Evolutionary conservation across 345 rosid genomes (phyloP).

Genomic region (Zanthoxylum bungeanum): DNA sequence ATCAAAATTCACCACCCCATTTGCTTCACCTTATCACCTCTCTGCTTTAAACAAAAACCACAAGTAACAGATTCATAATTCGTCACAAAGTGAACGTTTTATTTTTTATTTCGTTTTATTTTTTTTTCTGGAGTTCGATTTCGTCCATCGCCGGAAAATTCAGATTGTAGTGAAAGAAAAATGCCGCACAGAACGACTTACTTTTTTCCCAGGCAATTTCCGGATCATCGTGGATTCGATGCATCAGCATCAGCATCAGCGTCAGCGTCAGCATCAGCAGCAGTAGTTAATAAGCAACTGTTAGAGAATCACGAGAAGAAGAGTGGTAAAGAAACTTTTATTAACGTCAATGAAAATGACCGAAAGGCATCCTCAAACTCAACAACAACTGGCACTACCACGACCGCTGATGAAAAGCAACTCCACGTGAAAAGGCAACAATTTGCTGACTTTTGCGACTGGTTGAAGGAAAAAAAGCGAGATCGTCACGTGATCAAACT

Average conservation of each 20-base stretch:
- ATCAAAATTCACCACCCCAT: background rate
- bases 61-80: too few relatives aligned
- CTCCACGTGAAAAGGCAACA: slow-evolving; percentile 53
- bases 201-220: slow-evolving; percentile 98
- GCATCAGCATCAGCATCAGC: slow-evolving; percentile 25
- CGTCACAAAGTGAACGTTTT: too few relatives aligned
- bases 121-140: too few relatives aligned
- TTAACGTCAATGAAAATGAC: slow-evolving; percentile 27
- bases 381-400: slow-evolving; percentile 8
- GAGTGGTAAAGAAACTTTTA: slow-evolving; percentile 13
- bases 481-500: slow-evolving; percentile 43
- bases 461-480: slow-evolving; percentile 56
- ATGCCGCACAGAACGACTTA: slow-evolving; percentile 98
- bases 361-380: slow-evolving; percentile 21
- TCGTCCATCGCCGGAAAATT: too few relatives aligned
- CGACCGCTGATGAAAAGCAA: slow-evolving; percentile 46
- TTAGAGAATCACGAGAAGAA: slow-evolving; percentile 57
- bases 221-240: slow-evolving; percentile 75
- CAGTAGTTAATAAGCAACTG: slow-evolving; percentile 22
- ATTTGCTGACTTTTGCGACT: slow-evolving; percentile 56
- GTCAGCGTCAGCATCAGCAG: too few relatives aligned
- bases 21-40: background rate
- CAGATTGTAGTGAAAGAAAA: slow-evolving; percentile 21
- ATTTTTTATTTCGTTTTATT: too few relatives aligned
- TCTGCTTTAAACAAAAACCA: background rate